Base-by-base conservation (phyloP, 2,329 filamentous ascomycete genomes). In the Purpureocillium lavendulum region DNA sequence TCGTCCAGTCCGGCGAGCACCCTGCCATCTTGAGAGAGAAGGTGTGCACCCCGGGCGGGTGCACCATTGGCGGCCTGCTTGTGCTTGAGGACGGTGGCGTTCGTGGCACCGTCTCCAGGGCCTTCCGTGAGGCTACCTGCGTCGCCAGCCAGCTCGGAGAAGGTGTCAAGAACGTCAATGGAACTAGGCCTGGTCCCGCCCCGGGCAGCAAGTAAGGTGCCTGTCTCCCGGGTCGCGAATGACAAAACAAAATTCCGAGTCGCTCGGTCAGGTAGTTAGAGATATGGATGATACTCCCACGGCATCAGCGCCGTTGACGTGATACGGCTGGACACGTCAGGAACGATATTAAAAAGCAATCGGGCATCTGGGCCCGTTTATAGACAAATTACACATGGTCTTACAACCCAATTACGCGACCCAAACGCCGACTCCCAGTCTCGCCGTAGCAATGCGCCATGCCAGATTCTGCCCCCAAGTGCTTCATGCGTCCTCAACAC, bases 1-100 rank as follows among this genome's bases (percentile, higher is more conserved):
- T 89, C 50, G 77, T 89, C 10, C 67, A 85, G 40, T 71, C 64
- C 40, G 83, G 83, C 12, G 82, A 87, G 56, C 84, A 89, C 58
- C 86, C 85, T 2, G 83, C 84, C 13, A 61, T 87, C 16, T 62
- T 89, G 38, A 72, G 80, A 38, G 84, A 90, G 50, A 85, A 84
- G 62, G 81, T 87, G n/a, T 79, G 69, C 48, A 87, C 83, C 1
- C 83, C 84, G 0, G 84, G 82, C 5, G 85, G 85, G 1, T 88
- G 83, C 60, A 88, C 83, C 5, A 87, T 88, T 45, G 80, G 77
- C 2, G 86, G 84, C 1, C 59, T 89, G 37, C 57, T 87, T 50
- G 79, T 83, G 5, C 63, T 90, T 7, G 85, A 90, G 59, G 84
- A 90, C 52, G 82, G 80, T 9, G 66, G 71, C 8, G 75, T 87